Conservation (phyloP, 345 rosid genomes). For the Iberis pinnata region DNA sequence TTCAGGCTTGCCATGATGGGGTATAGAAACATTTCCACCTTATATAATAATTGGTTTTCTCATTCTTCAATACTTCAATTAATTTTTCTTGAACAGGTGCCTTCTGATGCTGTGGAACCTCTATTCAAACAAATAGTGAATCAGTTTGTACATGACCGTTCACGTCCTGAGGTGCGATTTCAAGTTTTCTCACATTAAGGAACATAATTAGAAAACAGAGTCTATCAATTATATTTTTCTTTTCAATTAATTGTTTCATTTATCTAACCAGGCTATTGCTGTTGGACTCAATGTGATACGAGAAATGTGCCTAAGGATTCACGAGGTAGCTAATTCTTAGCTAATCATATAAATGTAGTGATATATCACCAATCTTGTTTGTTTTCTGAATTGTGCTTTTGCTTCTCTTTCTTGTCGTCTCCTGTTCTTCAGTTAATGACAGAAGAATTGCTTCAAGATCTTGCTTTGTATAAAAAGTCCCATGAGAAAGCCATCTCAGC, state of each 20-base stretch:
- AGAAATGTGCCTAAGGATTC: slow-evolving; percentile 92
- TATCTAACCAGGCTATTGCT: slow-evolving; percentile 60
- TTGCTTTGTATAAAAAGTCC: slow-evolving; percentile 73
- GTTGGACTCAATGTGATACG: slow-evolving; percentile 83
- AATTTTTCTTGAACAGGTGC: slow-evolving; percentile 47
- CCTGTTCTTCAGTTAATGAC: slow-evolving; percentile 69
- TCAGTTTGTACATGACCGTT: slow-evolving; percentile 83
- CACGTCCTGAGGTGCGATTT: slow-evolving; percentile 77
- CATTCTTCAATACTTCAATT: neutral
- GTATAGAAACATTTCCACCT: slow-evolving; percentile 37
- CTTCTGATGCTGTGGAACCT: slow-evolving; percentile 97
- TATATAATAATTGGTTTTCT: neutral
- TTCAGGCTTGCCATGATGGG: slow-evolving; percentile 97
- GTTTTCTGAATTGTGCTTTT: slow-evolving; percentile 6
- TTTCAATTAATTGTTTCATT: slow-evolving; percentile 7
- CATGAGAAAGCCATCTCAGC: slow-evolving; percentile 83
- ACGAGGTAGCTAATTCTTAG: slow-evolving; percentile 47
- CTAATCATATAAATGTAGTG: neutral
- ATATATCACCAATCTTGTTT: neutral
- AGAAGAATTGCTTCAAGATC: slow-evolving; percentile 93
- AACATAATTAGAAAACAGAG: slow-evolving; percentile 4
- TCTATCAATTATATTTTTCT: neutral
- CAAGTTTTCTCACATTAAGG: neutral
- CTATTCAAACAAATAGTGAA: slow-evolving; percentile 87
- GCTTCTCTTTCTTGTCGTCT: slow-evolving; percentile 2